Conservation (phyloP, 1,139 yeast genomes). For the Zygoascus sp. region DNA sequence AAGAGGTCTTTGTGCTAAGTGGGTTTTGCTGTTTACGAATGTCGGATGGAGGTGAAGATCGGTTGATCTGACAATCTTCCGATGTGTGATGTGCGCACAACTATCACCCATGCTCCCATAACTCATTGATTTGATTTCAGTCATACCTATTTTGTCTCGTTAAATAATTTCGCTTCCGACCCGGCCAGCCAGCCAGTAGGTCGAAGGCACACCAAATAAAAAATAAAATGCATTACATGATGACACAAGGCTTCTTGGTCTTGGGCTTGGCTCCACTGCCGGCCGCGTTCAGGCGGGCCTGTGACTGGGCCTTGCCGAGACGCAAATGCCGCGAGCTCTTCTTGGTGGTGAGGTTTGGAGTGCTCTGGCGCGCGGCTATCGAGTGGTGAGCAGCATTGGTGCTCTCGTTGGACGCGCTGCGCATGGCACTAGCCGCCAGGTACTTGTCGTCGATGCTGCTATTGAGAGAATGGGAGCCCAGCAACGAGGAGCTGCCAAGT, state of each 20-base stretch:
- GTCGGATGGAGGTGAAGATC: no score
- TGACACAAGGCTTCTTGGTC: constrained; percentile 7
- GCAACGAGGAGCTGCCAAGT: constrained; percentile 20
- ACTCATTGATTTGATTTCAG: neutral
- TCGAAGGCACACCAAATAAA: neutral
- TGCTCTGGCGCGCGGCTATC: neutral
- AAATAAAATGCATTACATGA: constrained; percentile 8
- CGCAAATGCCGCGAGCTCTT: neutral
- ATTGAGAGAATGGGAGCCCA: constrained; percentile 11
- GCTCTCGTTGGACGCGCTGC: neutral
- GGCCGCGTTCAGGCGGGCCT: constrained; percentile 2
- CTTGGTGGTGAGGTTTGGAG: neutral
- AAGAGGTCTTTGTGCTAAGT: no score
- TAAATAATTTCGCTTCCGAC: neutral
- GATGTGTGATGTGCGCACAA: no score
- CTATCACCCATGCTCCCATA: no score
- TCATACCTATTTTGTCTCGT: neutral
- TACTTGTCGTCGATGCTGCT: constrained; percentile 13
- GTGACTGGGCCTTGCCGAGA: neutral
- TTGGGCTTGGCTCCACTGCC: constrained; percentile 9
- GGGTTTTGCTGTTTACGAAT: no score
- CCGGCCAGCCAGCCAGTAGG: no score
- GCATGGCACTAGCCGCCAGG: neutral
- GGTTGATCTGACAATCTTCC: no score
- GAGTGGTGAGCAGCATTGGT: neutral